Conservation (phyloP, 1,284 basidiomycete species). For the Rhodotorula sp. region DNA sequence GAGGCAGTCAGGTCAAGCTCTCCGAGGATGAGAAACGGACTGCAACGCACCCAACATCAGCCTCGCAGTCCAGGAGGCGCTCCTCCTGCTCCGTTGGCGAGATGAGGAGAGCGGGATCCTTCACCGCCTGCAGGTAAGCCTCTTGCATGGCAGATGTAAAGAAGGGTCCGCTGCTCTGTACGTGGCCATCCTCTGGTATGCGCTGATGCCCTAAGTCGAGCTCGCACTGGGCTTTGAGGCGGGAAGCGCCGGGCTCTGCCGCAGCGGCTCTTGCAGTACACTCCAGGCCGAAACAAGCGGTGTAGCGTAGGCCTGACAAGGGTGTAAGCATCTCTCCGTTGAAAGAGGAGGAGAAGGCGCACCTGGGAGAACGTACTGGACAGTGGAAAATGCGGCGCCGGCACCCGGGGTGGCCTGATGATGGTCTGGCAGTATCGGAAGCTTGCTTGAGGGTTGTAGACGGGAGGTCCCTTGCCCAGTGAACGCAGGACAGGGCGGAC, state of each 20-base stretch:
- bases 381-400: no score
- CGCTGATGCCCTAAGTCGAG: background rate
- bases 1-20: background rate
- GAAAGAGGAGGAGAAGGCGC: no score
- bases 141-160: background rate
- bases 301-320: background rate
- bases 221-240: background rate
- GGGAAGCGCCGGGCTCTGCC: background rate
- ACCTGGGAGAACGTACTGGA: no score
- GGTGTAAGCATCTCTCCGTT: no score
- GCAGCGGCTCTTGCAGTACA: background rate
- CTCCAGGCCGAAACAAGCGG: background rate
- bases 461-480: no score
- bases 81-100: background rate
- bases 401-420: no score
- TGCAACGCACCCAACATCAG: background rate
- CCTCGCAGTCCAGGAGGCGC: background rate
- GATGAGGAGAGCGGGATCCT: background rate
- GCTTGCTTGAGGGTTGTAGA: no score
- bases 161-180: no score
- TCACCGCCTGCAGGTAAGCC: background rate
- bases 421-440: no score
- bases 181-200: background rate
- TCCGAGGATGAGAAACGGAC: background rate
- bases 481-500: no score